These are phyloP conservation scores for Gastrodia elata DNA, from an alignment of 106 monocot genomes.

Conservation along the genomic window DNA sequence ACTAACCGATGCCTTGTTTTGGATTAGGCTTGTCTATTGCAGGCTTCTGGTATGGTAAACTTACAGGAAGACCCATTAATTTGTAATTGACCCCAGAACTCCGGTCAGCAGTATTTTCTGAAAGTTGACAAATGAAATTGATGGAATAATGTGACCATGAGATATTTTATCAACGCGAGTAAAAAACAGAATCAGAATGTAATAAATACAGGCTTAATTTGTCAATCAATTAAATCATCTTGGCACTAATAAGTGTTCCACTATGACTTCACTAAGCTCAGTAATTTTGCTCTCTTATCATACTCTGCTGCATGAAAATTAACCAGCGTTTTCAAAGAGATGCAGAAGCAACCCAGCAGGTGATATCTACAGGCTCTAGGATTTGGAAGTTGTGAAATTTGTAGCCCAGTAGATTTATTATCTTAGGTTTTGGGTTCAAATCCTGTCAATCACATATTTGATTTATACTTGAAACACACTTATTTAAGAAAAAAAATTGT, in stretches of 20 bases:
- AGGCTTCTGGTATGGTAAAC: constrained; percentile 73
- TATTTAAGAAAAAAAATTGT: too few relatives aligned
- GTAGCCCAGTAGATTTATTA: too few relatives aligned
- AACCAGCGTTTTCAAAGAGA: background rate
- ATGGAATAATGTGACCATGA: background rate
- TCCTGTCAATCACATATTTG: too few relatives aligned
- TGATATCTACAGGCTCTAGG: background rate
- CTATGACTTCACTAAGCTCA: background rate
- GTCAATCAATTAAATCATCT: background rate
- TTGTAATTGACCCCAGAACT: constrained; percentile 75
- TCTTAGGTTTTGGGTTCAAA: too few relatives aligned
- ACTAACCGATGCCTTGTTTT: constrained; percentile 91
- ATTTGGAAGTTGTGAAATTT: background rate
- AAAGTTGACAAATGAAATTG: background rate
- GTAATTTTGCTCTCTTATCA: background rate
- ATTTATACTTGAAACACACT: too few relatives aligned
- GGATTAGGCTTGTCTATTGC: constrained; percentile 84
- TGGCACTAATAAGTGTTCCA: background rate
- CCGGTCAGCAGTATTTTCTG: constrained; percentile 63
- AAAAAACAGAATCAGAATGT: background rate
- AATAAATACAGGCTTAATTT: background rate
- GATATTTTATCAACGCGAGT: background rate
- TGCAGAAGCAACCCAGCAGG: background rate
- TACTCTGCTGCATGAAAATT: background rate
- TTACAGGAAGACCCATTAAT: constrained; percentile 70